Base-by-base conservation (phyloP, 805 yeast genomes). In the Phaffomyces antillensis region DNA sequence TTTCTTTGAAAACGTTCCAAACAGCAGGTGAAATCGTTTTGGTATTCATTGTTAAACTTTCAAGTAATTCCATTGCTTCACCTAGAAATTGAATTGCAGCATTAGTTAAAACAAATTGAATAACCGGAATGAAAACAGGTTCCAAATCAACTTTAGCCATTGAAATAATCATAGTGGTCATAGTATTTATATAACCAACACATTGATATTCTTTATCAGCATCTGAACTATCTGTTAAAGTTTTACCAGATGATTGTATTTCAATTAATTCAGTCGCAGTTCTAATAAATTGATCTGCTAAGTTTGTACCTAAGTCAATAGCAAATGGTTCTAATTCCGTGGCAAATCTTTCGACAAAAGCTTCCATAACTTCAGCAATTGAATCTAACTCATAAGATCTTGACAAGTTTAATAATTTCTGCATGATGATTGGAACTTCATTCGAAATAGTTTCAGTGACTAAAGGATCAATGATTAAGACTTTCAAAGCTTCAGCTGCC, bases 311-410 rank as follows among this genome's bases (percentile, higher is more conserved):
- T 43, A 85, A 63, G 48, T 83, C 83, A 23, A 72, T 65, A 7
- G 95, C 91, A 65, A 86, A 91, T 17, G 98, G 97, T 41, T 89
- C 87, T 50, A 93, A 71, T 64, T 91, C 95, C 45, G 78, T 83
- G 2, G 96, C 76, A 63, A 86, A 95, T 48, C 77, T 75, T 58
- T 89, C 96, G 31, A 93, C 96, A 61, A 93, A 87, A 45, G 88
- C 89, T 66, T 93, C 98, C 82, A 93, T 88, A n/a, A 91, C 96
- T 40, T 81, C 84, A 8, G 95, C 77, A 20, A 93, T 71, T 33
- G 87, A 76, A 58, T 95, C 99, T 50, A 83, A 76, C 58, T 93
- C 99, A 54, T 88, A 81, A 44, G 79, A 77, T 59, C 85, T 82
- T 7, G 95, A 83, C 36, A 93, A 65, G 34, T 77, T 79, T 53